Base-by-base conservation (phyloP, 2,329 filamentous ascomycete species). In the Ustulina deusta region DNA sequence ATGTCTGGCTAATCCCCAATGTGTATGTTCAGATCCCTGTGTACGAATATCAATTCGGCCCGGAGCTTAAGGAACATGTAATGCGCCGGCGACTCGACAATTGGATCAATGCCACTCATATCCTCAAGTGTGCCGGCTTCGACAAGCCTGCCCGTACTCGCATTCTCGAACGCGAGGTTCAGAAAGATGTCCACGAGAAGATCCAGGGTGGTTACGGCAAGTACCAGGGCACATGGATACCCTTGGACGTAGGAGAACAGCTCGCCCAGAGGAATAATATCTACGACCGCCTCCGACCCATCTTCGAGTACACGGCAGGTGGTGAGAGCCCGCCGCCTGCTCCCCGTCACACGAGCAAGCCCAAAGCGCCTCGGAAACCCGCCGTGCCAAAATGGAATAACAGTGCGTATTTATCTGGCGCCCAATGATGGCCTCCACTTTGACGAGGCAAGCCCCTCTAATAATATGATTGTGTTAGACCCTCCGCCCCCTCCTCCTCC, bases 51-150 rank as follows among this genome's bases (percentile, higher is more conserved):
- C 94, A 97, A 79, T 91, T 97, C 74, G 93, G 91, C 40, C 86
- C 85, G 72, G 93, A 97, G 78, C 78, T 90, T 36, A 90, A 91
- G 78, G 88, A 91, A 75, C 93, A 97, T 92, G 92, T 98, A 72
- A 99, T 99, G 96, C 91, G 96, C 79, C 89, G 96, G 58, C 90
- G 95, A 68, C 88, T 90, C 61, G 96, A 99, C 80, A 90, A 98
- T 81, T 99, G 95, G 94, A 96, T 99, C 83, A 99, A 99, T 84
- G 96, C 96, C n/a, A 99, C 96, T 61, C 96, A 99, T 78, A 98
- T 99, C 68, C 84, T 99, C 56, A 99, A 99, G 78, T 93, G 97
- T 46, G 96, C 96, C 70, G 95, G 95, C 63, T 97, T 97, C 77
- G 96, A 99, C 81, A 99, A 99, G 81, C 96, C 96, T 2, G 93